Evolutionary conservation across 495 filamentous ascomycete species (phyloP).

Genomic region (Astrocystis sublimbata): DNA sequence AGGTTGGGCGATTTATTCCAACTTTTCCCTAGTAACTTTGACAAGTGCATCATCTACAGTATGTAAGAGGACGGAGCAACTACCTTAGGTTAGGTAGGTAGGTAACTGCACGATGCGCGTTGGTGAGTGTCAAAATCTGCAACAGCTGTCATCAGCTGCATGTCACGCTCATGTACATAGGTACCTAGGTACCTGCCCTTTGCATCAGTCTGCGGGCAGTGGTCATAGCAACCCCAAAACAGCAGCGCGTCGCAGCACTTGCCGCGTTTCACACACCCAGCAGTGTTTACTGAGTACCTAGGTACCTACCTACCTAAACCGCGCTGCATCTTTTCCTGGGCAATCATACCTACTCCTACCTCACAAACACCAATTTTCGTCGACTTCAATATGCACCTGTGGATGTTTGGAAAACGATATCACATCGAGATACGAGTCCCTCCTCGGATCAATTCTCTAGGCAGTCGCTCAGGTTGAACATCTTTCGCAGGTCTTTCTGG

Average conservation of each 20-base stretch:
- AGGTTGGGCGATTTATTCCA: background rate
- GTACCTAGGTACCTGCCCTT: background rate
- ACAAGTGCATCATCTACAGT: too few species aligned
- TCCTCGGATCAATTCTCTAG: constrained; percentile 11
- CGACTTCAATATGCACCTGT: constrained; percentile 18
- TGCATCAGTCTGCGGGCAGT: background rate
- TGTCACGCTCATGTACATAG: background rate
- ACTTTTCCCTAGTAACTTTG: too few species aligned
- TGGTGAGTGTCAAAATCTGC: too few species aligned
- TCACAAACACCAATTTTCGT: constrained; percentile 15
- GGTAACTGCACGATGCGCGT: too few species aligned
- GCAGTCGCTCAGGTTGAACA: constrained; percentile 14
- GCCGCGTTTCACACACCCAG: background rate
- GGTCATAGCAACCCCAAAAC: constrained; percentile 16
- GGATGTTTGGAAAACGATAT: constrained; percentile 21
- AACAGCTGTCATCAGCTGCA: too few species aligned
- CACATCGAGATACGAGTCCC: constrained; percentile 28
- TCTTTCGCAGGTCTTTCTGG: constrained; percentile 41
- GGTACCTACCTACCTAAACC: constrained; percentile 1
- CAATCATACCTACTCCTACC: background rate
- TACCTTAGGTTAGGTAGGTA: background rate
- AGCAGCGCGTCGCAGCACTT: background rate
- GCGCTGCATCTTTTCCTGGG: background rate
- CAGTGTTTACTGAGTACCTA: background rate
- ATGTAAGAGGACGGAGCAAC: too few species aligned